Evolutionary conservation across 306 rosid species (phyloP), one percentile per base, ranked within the genome.

Genomic region (Prunus dulcis): DNA sequence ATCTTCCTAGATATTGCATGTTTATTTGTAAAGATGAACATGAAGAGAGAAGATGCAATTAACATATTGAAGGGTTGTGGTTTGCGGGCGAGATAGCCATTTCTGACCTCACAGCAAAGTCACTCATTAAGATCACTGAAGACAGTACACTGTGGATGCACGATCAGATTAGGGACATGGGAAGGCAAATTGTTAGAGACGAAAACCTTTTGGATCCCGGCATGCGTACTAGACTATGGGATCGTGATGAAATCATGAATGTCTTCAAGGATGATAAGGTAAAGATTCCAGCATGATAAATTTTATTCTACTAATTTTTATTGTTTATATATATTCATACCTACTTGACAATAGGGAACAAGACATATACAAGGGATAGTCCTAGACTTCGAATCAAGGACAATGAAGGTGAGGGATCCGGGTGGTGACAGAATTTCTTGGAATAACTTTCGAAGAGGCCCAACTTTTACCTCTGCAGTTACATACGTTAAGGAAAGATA

Each of bases 151-250:
- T 87, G 72, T 83, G 86, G 88, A 83, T 89, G 91, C 97, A 91
- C 50, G 92, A 91, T 73, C 93, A 87, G 57, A 61, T 91, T 65
- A 87, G 90, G 74, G 93, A 89, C 66, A 86, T 87, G 97, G 93
- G 91, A 22, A 80, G 88, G 51, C 91, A 91, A 61, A 91, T 91
- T 62, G 91, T 87, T 49, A 41, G 7, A 14, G 41, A 81, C 6
- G 89, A 84, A 66, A 66, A 53, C 63, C 64, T 52, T 38, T 66
- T 7, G 1, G 75, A 86, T 76, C 85, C 83, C 8, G 80, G 89
- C 69, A 67, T 69, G 84, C 87, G 89, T 41, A 89, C 87, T 61
- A 83, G 97, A 64, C 52, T 91, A 47, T 89, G 93, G 97, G 83
- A 89, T 66, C 84, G 86, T 46, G 63, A 60, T 43, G 82, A 86